A percentile compares a stretch with the other conserved stretches of the same genome.
These are phyloP conservation scores for Chaetomiaceae sp. DNA, from an alignment of 2,329 filamentous ascomycete genomes.

Conservation along the genomic window DNA sequence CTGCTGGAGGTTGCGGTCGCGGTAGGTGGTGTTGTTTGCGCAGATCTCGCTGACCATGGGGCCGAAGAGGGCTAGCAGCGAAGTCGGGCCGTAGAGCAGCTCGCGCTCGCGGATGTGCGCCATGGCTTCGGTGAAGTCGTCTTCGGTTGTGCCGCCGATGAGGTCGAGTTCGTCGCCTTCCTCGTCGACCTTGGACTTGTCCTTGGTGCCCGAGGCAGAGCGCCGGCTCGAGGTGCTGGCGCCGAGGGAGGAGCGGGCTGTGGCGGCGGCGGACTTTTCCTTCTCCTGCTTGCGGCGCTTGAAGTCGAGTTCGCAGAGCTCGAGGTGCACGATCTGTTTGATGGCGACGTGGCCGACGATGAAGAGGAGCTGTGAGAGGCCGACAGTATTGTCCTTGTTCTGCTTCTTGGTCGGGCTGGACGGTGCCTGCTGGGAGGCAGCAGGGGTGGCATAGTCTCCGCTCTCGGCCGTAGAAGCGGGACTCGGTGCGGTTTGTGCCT, in stretches of 20 bases:
- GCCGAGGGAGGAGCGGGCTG: constrained; percentile 32
- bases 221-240: constrained; percentile 33
- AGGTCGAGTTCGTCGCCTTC: constrained; percentile 83
- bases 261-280: constrained; percentile 58
- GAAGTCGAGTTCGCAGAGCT: constrained; percentile 96
- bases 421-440: constrained; percentile 28
- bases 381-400: constrained; percentile 66
- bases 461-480: constrained; percentile 29
- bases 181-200: constrained; percentile 50
- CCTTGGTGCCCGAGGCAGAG: constrained; percentile 27
- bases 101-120: constrained; percentile 79
- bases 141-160: constrained; percentile 92
- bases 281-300: constrained; percentile 92
- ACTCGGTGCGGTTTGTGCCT: constrained; percentile 37
- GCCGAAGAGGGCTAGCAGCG: constrained; percentile 84
- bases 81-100: constrained; percentile 75
- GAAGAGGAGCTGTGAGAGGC: constrained; percentile 86
- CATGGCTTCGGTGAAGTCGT: constrained; percentile 87
- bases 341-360: constrained; percentile 95
- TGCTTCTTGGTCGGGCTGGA: constrained; percentile 35
- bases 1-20: constrained; percentile 83
- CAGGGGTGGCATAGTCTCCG: constrained; percentile 26
- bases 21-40: constrained; percentile 88
- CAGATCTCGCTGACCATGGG: constrained; percentile 91
- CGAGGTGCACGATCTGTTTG: constrained; percentile 97